phyloP scores from a whole-genome alignment of 2,329 filamentous ascomycete genomes.

The Cladosporium sp. region DNA sequence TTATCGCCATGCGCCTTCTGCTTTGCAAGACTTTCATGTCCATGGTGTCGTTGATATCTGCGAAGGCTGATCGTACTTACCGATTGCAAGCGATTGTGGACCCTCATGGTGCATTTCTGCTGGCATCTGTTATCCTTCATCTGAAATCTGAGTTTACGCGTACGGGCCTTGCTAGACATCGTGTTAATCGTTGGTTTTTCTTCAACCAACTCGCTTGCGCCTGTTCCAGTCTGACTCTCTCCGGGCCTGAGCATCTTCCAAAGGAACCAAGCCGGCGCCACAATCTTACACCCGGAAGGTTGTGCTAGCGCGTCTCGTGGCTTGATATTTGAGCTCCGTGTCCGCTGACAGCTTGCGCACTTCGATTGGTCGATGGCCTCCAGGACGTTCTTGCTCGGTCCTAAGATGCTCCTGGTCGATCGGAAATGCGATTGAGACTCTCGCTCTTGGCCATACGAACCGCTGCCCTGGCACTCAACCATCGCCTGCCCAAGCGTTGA shows the following conservation, averaged over 20 bases:
- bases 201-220: not conserved
- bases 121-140: not conserved
- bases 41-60: not conserved
- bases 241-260: not conserved
- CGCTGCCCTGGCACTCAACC: not conserved
- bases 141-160: not conserved
- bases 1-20: not conserved
- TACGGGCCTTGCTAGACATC: not conserved
- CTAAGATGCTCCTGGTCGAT: not conserved
- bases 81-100: no score
- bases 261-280: not conserved
- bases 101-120: not conserved
- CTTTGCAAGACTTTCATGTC: not conserved
- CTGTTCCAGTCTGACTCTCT: not conserved
- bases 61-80: not conserved
- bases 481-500: not conserved
- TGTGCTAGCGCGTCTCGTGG: not conserved
- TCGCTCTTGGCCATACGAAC: not conserved
- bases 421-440: not conserved
- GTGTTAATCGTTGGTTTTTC: not conserved
- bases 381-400: not conserved
- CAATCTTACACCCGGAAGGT: not conserved
- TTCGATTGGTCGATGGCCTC: not conserved
- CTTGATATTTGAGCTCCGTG: not conserved
- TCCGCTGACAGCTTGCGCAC: not conserved